These are phyloP conservation scores for Saprolegnia diclina DNA, from an alignment of 352 stramenopile species.

Conservation along the genomic window DNA sequence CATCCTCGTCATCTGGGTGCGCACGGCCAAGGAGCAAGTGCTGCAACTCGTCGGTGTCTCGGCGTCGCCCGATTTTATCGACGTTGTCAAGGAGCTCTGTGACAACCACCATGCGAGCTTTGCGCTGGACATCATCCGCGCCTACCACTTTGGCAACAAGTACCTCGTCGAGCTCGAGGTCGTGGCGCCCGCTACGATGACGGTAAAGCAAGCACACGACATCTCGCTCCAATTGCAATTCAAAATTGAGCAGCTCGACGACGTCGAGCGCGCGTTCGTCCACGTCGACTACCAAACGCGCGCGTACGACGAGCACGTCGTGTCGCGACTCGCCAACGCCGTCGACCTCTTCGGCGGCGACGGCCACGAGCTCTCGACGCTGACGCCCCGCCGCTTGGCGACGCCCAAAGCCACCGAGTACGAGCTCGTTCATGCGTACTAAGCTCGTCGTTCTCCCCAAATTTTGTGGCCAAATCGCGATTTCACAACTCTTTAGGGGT, in stretches of 20 bases:
- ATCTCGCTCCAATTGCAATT: constrained; percentile 93
- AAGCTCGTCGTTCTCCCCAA: background rate
- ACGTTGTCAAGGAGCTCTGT: constrained; percentile 78
- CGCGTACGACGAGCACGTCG: constrained; percentile 66
- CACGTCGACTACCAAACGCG: constrained; percentile 91
- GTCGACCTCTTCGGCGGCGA: constrained; percentile 23
- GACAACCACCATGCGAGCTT: constrained; percentile 64
- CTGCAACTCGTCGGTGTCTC: constrained; percentile 63
- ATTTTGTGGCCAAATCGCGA: background rate
- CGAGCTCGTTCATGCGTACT: background rate
- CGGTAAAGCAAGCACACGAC: constrained; percentile 89
- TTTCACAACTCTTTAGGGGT: background rate
- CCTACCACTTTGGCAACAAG: constrained; percentile 93
- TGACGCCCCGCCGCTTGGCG: background rate
- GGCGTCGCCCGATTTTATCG: constrained; percentile 83
- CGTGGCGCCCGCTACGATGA: constrained; percentile 85
- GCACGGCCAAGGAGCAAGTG: constrained; percentile 90
- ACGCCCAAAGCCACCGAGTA: background rate
- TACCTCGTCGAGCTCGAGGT: constrained; percentile 94
- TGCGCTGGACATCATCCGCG: constrained; percentile 81
- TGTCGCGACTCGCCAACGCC: constrained; percentile 47
- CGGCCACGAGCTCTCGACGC: background rate
- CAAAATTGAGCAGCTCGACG: constrained; percentile 85
- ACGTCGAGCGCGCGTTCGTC: constrained; percentile 93
- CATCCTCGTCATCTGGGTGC: constrained; percentile 90